Percentiles rank a stretch among this genome's conserved stretches.
These are phyloP conservation scores for Poronia punctata DNA, from an alignment of 495 filamentous ascomycete species.

Conservation along the genomic window DNA sequence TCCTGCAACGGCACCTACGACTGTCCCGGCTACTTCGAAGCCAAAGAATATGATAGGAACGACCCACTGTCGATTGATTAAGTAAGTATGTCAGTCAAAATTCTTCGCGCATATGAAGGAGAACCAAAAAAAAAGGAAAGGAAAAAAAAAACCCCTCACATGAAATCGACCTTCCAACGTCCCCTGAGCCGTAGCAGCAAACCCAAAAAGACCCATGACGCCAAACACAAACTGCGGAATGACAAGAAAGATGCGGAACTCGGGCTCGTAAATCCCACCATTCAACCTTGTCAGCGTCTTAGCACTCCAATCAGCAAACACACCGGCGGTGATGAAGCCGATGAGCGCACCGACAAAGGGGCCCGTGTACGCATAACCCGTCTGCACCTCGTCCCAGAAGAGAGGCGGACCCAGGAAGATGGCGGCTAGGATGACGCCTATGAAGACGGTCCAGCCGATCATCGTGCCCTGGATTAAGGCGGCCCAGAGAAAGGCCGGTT, in stretches of 20 bases:
- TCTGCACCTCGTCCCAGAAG: conserved; percentile 73
- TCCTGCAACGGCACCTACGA: conserved; percentile 77
- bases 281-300: conserved; percentile 65
- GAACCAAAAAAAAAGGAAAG: background rate
- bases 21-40: conserved; percentile 76
- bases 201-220: conserved; percentile 75
- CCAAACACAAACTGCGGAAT: conserved; percentile 73
- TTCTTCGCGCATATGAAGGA: background rate
- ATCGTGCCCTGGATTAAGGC: conserved; percentile 84
- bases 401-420: conserved; percentile 76
- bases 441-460: conserved; percentile 93
- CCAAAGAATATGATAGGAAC: conserved; percentile 73
- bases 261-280: conserved; percentile 79
- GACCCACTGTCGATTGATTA: conserved; percentile 41
- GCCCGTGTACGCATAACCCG: conserved; percentile 82
- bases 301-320: conserved; percentile 66
- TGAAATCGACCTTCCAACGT: conserved; percentile 50
- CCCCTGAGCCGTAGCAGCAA: conserved; percentile 58
- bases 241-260: conserved; percentile 78
- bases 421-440: conserved; percentile 77
- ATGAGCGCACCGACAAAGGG: conserved; percentile 78
- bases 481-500: conserved; percentile 85
- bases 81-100: background rate
- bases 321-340: conserved; percentile 69
- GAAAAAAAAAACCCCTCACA: background rate